Conservation (phyloP, 1,139 yeast genomes). For the Candida smagusa region DNA sequence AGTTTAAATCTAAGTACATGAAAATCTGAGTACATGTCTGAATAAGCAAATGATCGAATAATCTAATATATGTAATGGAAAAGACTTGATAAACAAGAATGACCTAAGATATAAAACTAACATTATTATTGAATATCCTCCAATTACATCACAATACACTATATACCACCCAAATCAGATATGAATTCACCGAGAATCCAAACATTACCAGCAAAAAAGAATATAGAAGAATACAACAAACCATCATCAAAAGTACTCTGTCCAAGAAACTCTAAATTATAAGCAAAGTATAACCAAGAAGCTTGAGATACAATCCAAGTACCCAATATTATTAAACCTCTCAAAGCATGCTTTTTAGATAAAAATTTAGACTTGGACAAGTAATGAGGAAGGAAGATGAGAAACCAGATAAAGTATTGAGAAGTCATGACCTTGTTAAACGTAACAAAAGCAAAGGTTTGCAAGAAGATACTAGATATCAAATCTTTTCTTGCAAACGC, state of each 20-base stretch:
- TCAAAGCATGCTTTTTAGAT: slow-evolving; percentile 16
- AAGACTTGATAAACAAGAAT: too few species aligned
- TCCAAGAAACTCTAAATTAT: slow-evolving; percentile 78
- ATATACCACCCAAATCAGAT: slow-evolving; percentile 25
- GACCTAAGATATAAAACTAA: too few species aligned
- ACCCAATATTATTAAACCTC: slow-evolving; percentile 37
- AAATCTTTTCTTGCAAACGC: slow-evolving; percentile 50
- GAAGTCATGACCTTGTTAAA: slow-evolving; percentile 95
- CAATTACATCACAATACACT: too few species aligned
- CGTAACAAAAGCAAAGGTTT: slow-evolving; percentile 85
- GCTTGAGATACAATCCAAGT: slow-evolving; percentile 76
- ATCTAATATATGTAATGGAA: too few species aligned
- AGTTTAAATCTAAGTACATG: too few species aligned
- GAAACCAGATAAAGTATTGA: slow-evolving; percentile 89
- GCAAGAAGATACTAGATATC: slow-evolving; percentile 72
- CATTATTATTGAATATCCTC: too few species aligned
- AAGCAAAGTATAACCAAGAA: slow-evolving; percentile 77
- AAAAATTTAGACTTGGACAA: slow-evolving; percentile 44
- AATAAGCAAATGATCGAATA: too few species aligned
- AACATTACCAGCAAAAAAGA: slow-evolving; percentile 68
- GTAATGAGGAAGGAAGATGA: slow-evolving; percentile 77
- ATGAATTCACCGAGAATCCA: slow-evolving; percentile 61
- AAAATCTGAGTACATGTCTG: too few species aligned
- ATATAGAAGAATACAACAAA: slow-evolving; percentile 55
- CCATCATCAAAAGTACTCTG: slow-evolving; percentile 59